Base-by-base conservation (phyloP, 2,329 filamentous ascomycete genomes). In the Verticillium tricorpus region DNA sequence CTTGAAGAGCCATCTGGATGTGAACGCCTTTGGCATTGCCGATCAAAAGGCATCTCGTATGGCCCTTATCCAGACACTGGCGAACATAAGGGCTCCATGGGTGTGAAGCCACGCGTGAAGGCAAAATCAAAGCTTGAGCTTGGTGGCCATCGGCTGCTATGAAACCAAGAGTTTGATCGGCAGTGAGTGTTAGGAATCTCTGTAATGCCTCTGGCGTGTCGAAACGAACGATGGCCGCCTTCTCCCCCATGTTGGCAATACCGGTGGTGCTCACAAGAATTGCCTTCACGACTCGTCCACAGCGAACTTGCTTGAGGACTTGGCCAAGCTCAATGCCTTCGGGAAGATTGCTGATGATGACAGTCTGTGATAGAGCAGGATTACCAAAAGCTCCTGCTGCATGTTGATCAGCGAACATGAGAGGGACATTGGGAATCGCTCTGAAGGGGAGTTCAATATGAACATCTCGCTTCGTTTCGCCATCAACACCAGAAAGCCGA, bases 271-370 rank as follows among this genome's bases (percentile, higher is more conserved):
- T 52, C n/a, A 52, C 31, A 19, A 60, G 19, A 15, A 39, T 19
- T 19, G 64, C 63, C 5, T 59, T 63, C 39, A 66, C 45, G 17
- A 66, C 56, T 5, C 32, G 50, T 17, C 63, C 63, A 3, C 63
- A 63, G 5, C 61, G 61, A 22, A 66, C 57, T 25, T 66, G 63
- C 15, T 63, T 57, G 19, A 66, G 35, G 28, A 65, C 54, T 14
- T 45, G 45, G 31, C 61, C 55, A 25, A 66, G 22, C 11, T 65
- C 63, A 1, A 57, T n/a, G 2, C 25, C 39, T 12, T 62, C 45
- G 3, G 64, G 63, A 25, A 66, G 34, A 9, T 60, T 58, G 39
- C 61, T 56, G 39, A 66, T 63, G 19, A 66, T 63, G 50, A 66
- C 57, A 2, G 40, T 56, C 2, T 63, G 61, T 22, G 59, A 66